phyloP scores from a whole-genome alignment of 2,329 filamentous ascomycete species.

The Arthrobotrys sinensis region DNA sequence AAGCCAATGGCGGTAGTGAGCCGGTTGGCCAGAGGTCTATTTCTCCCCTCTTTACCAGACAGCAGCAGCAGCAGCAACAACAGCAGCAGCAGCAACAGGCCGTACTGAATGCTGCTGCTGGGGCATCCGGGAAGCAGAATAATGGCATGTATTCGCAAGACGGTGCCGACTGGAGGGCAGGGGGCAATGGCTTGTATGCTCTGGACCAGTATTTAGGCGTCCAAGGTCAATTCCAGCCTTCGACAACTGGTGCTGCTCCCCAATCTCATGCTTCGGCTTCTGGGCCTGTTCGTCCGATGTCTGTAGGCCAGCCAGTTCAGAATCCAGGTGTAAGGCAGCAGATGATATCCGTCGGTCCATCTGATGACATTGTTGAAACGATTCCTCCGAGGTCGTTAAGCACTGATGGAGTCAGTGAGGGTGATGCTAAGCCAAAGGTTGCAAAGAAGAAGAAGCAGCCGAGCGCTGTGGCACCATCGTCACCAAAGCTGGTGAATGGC shows the following conservation, averaged over 20 bases:
- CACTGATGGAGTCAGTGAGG: conserved; percentile 31
- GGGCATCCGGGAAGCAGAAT: conserved; percentile 39
- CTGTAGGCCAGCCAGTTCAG: conserved; percentile 32
- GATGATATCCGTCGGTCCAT: conserved; percentile 55
- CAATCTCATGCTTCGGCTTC: conserved; percentile 36
- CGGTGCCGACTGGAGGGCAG: conserved; percentile 45
- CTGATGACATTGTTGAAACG: conserved; percentile 53
- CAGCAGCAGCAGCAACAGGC: conserved; percentile 29
- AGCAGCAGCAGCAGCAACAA: conserved; percentile 6
- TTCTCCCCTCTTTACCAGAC: conserved; percentile 45
- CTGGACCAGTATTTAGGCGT: conserved; percentile 56
- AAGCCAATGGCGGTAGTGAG: conserved; percentile 31
- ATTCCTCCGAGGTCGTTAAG: conserved; percentile 19
- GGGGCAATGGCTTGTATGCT: conserved; percentile 48
- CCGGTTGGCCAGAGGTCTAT: conserved; percentile 47
- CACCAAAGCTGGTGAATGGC: conserved; percentile 43
- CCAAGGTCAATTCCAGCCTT: conserved; percentile 41
- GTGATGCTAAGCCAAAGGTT: conserved; percentile 37
- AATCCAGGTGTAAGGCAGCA: conserved; percentile 45
- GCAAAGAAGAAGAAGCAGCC: conserved; percentile 38
- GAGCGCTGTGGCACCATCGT: conserved; percentile 11
- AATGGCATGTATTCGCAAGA: conserved; percentile 45
- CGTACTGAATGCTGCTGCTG: conserved; percentile 30
- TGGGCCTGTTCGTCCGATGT: conserved; percentile 5
- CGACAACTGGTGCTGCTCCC: conserved; percentile 7